These are phyloP conservation scores for Vitis labrusca DNA, from an alignment of 164 flowering plant genomes.

Conservation along the genomic window DNA sequence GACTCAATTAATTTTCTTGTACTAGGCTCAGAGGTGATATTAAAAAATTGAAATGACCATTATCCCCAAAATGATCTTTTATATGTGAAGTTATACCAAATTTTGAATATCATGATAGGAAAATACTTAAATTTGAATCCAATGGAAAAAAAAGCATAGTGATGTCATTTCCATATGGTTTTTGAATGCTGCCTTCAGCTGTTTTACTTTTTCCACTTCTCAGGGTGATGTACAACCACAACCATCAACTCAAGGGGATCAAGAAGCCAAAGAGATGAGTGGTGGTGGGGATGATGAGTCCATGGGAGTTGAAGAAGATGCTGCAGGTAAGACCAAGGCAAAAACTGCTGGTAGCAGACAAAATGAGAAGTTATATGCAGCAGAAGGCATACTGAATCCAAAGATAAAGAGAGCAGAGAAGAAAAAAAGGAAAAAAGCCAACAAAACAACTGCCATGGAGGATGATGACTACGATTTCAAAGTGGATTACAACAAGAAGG, in stretches of 20 bases:
- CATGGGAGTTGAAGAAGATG: constrained; percentile 52
- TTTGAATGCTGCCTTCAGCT: background rate
- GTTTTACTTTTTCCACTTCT: background rate
- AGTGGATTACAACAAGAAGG: constrained; percentile 57
- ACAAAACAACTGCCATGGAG: constrained; percentile 34
- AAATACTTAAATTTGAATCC: too few relatives aligned
- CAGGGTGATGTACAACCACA: constrained; percentile 36
- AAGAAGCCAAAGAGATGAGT: constrained; percentile 6
- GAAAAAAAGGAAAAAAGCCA: constrained; percentile 69
- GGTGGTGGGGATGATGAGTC: constrained; percentile 43
- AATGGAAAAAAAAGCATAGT: background rate
- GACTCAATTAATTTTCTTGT: too few relatives aligned
- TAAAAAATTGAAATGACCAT: too few relatives aligned
- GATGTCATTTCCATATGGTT: background rate
- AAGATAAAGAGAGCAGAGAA: constrained; percentile 64
- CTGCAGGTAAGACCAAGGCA: constrained; percentile 22
- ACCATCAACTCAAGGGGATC: constrained; percentile 21
- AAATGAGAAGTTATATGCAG: constrained; percentile 73
- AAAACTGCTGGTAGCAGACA: constrained; percentile 43
- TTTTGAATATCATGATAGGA: too few relatives aligned
- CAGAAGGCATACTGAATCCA: constrained; percentile 79
- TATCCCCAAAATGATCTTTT: too few relatives aligned
- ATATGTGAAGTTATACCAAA: too few relatives aligned
- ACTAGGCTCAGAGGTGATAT: too few relatives aligned
- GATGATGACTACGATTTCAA: constrained; percentile 84